These are phyloP conservation scores for Aspergillus fischeri DNA, from an alignment of 2,329 filamentous ascomycete genomes.

Conservation along the genomic window DNA sequence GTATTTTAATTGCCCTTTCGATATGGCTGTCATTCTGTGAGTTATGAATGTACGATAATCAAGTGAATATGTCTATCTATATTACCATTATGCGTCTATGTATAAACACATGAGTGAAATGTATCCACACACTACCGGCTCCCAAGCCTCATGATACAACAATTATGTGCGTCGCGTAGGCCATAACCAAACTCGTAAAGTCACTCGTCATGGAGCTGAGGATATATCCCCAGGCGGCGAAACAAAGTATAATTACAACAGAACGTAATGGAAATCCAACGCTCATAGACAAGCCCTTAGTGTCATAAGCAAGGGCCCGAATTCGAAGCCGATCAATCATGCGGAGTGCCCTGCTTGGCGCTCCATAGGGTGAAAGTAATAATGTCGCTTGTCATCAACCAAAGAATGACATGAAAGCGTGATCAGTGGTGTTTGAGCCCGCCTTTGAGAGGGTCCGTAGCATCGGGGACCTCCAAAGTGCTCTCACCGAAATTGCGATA, in stretches of 20 bases:
- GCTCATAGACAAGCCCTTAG: not conserved
- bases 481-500: slow-evolving; percentile 34
- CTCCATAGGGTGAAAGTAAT: not conserved
- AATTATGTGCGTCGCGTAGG: slow-evolving; percentile 1
- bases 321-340: not conserved
- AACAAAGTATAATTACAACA: not conserved
- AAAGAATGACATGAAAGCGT: not conserved
- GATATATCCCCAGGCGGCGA: not conserved
- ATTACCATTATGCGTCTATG: slow-evolving; percentile 17
- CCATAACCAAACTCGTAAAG: slow-evolving; percentile 6
- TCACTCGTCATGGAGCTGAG: not conserved
- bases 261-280: not conserved
- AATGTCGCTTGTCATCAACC: not conserved
- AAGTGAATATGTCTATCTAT: slow-evolving; percentile 1
- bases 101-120: slow-evolving; percentile 8
- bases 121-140: not conserved
- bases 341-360: not conserved
- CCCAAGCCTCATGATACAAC: not conserved
- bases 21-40: slow-evolving; percentile 1
- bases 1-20: not conserved
- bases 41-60: not conserved
- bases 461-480: slow-evolving; percentile 5
- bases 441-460: slow-evolving; percentile 2
- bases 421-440: slow-evolving; percentile 18
- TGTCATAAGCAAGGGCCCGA: not conserved